Evolutionary conservation across 2,329 filamentous ascomycete species (phyloP), one percentile per base, ranked within the genome.

Genomic region (Fusarium begoniae): DNA sequence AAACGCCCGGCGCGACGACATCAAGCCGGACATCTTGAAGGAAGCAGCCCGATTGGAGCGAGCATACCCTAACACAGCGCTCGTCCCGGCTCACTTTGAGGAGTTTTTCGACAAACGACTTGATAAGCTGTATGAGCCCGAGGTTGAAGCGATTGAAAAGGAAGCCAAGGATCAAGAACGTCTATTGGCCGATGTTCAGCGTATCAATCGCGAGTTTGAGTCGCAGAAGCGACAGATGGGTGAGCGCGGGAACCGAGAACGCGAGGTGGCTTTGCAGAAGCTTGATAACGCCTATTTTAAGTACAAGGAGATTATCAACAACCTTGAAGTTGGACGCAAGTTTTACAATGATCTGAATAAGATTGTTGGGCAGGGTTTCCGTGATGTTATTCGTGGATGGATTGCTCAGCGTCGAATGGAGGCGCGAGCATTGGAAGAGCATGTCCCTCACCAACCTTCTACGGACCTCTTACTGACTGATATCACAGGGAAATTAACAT

Each of bases 271-370:
- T 0, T 84, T 99, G 55, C 96, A 99, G 82, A 91, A 89, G 70
- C 86, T 99, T 15, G 96, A 98, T 81, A 95, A 93, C 73, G 96
- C 94, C 2, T 98, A 97, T 81, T 91, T 95, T 82, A 97, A 96
- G 83, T 98, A 98, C 85, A 98, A 98, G 83, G 96, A 99, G 81
- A 94, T 98, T 64, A 91, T 98, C 65, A 94, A 90, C 74, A 98
- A 98, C 79, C 87, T 98, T 6, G 96, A 98, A 74, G 94, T 93
- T 1, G 96, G 94, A 2, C 88, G 96, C 60, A 98, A 96, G 81
- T 99, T 99, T 81, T 99, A 98, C 85, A 99, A 99, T 76, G 95
- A 98, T 79, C 87, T 99, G 9, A 94, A 93, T 53, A 94, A 93
- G 82, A 95, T 98, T 71, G 93, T 98, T 2, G 92, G 91, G 2